Evolutionary conservation across 139 green algal genomes (phyloP), one percentile per base, ranked within the genome.

Genomic region (Closterium sp.): DNA sequence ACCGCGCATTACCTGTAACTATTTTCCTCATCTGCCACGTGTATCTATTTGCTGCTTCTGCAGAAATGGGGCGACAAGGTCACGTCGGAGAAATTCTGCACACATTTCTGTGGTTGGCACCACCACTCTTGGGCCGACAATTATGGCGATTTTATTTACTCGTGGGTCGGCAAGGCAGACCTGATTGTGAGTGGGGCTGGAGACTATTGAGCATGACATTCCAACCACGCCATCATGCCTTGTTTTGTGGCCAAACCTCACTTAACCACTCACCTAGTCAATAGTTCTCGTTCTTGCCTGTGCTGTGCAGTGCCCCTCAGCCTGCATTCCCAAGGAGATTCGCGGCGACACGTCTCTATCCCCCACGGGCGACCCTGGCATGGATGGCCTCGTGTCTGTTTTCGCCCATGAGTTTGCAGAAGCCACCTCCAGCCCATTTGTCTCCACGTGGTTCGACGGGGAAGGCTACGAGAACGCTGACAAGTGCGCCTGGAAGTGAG

Each of bases 371-470:
- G 86, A 92, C 2, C 91, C 29, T 2, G 90, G 86, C 86, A 70
- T 91, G 22, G 90, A 93, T 30, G 90, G 90, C 30, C 42, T 91
- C 19, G 87, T 93, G n/a, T 38, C 29, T 22, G n/a, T 89, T 86
- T 32, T 93, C 86, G 86, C 38, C 19, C 90, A 93, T 1, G 90
- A 93, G 32, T 19, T 93, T 29, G 30, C 21, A 13, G 90, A 93
- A 19, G 30, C 90, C 11, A 30, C 90, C 0, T 91, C 86, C 19
- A 85, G 91, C 24, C 90, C 90, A 6, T 50, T 70, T 0, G 5
- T 92, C 86, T 62, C 22, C 90, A n/a, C 90, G 86, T 93, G 90
- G 90, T 90, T 87, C 86, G 91, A 90, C 21, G 22, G 31, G 50
- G 86, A 28, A 3, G 90, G 85, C 32, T 90, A 85, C 13, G 90